Conservation (phyloP, 192 early-diverging fungal species). For the Umbelopsis sp. region DNA sequence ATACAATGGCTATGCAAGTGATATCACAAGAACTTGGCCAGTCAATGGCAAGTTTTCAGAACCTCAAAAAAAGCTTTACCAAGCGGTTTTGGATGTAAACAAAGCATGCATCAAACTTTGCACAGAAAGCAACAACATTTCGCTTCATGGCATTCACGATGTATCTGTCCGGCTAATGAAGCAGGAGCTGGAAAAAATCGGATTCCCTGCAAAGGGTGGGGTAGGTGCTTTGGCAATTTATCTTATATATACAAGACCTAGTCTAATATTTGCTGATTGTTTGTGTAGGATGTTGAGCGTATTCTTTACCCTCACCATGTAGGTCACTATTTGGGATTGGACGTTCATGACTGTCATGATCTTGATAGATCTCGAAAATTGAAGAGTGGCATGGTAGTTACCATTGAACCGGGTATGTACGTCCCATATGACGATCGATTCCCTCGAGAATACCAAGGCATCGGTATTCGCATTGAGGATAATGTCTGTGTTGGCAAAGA, state of each 20-base stretch:
- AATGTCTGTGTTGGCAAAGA: slow-evolving; percentile 82
- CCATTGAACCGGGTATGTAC: slow-evolving; percentile 95
- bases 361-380: slow-evolving; percentile 73
- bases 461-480: slow-evolving; percentile 96
- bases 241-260: not conserved
- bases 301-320: slow-evolving; percentile 93
- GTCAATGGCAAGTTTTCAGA: slow-evolving; percentile 83
- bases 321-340: slow-evolving; percentile 92
- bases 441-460: slow-evolving; percentile 81
- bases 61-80: slow-evolving; percentile 83
- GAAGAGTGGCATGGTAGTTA: slow-evolving; percentile 85
- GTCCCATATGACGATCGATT: slow-evolving; percentile 76
- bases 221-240: slow-evolving; percentile 36
- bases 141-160: slow-evolving; percentile 86
- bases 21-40: slow-evolving; percentile 94
- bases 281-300: slow-evolving; percentile 70
- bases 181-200: slow-evolving; percentile 71
- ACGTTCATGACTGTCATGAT: slow-evolving; percentile 89
- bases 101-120: slow-evolving; percentile 78
- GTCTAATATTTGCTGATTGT: not conserved
- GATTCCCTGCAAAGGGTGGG: slow-evolving; percentile 59
- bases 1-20: slow-evolving; percentile 86
- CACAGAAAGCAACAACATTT: slow-evolving; percentile 52
- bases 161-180: slow-evolving; percentile 69
- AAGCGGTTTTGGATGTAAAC: slow-evolving; percentile 82